These are phyloP conservation scores for Candida sp. DNA, from an alignment of 1,139 yeast genomes.

Conservation along the genomic window DNA sequence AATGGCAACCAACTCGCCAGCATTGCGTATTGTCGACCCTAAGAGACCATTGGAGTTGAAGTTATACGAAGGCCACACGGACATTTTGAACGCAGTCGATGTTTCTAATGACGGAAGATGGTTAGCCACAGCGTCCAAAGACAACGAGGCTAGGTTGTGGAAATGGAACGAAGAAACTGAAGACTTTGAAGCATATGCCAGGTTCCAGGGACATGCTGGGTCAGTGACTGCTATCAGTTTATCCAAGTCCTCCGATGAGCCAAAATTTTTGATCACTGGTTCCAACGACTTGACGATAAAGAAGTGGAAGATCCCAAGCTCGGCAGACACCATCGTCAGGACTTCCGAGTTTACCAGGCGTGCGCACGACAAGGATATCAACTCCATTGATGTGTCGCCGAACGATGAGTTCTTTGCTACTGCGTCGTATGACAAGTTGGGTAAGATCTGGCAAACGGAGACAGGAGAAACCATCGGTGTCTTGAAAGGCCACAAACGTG, in stretches of 20 bases:
- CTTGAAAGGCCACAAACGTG: constrained; percentile 89
- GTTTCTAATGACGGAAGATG: constrained; percentile 80
- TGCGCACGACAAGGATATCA: constrained; percentile 97
- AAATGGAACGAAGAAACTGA: constrained; percentile 46
- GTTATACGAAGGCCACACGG: constrained; percentile 81
- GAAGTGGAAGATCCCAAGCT: constrained; percentile 77
- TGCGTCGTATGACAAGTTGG: constrained; percentile 92
- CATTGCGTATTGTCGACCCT: constrained; percentile 72
- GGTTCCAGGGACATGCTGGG: constrained; percentile 85
- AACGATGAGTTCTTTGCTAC: constrained; percentile 90
- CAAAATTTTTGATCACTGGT: constrained; percentile 81
- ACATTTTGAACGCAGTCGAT: constrained; percentile 82
- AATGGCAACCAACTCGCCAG: constrained; percentile 95
- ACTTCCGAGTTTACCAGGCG: constrained; percentile 86
- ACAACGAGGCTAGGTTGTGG: constrained; percentile 87
- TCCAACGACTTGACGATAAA: constrained; percentile 91
- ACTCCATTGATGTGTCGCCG: constrained; percentile 85
- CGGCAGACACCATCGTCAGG: constrained; percentile 32
- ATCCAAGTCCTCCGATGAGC: constrained; percentile 64
- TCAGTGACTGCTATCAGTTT: constrained; percentile 84
- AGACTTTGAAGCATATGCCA: constrained; percentile 58
- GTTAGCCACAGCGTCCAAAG: constrained; percentile 96
- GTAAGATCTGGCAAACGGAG: constrained; percentile 85
- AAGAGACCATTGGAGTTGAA: constrained; percentile 61
- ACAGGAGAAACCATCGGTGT: constrained; percentile 87